Evolutionary conservation across 2,329 filamentous ascomycete genomes (phyloP), one percentile per base, ranked within the genome.

Genomic region (Alternaria rosae): DNA sequence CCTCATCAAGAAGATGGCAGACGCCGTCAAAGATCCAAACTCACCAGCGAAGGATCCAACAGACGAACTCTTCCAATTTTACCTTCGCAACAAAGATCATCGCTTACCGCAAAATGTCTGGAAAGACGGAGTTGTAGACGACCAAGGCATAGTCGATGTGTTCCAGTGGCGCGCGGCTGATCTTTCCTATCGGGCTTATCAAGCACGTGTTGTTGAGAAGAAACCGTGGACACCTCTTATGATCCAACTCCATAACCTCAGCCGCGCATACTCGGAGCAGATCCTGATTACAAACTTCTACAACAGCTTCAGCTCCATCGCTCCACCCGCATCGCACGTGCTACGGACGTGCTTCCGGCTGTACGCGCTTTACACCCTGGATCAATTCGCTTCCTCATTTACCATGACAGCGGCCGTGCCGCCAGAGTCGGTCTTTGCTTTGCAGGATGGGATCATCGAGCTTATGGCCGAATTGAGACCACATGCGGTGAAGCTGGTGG

Each of bases 1-100:
- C 60, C 69, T 86, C 23, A 84, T 86, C 72, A 86, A 86, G 70
- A 83, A 84, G 44, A 85, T 85, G 81, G 72, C 78, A 26, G 69
- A 76, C 26, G 80, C 80, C 5, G 77, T 80, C 6, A 70, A 77
- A 8, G 70, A 74, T 12, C 76, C 78, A n/a, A 72, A 70, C 26
- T 30, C 62, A 13, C 57, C 75, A 12, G 67, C 79, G 2, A 73
- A 75, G 47, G 80, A 82, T 51, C 73, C 78, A 6, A 77, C 82
- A 13, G 80, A 83, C 58, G 72, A 74, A 48, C 72, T 81, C 2
- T 83, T 82, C 64, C 77, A 79, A 51, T 67, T 72, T 30, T 82
- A 80, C 63, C 76, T 83, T n/a, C 61, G 75, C 17, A 66, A 75
- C 32, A 75, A 75, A 32, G 68, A 66, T 38, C 61, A 72, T 12